Base-by-base conservation (phyloP, 2,329 filamentous ascomycete species). In the Neophaeococcomyces mojaviensis region DNA sequence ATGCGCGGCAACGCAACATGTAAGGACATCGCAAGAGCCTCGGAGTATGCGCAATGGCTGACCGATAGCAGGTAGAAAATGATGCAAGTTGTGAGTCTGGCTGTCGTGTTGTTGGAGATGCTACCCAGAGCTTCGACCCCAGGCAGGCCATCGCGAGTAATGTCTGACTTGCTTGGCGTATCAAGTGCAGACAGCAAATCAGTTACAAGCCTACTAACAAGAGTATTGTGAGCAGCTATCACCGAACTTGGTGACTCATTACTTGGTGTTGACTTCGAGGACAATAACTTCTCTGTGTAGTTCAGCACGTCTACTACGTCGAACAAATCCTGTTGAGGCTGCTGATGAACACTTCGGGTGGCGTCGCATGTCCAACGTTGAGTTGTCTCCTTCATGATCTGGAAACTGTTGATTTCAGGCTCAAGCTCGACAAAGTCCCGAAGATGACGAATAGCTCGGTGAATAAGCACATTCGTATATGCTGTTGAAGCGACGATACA, bases 21-120 rank as follows among this genome's bases (percentile, higher is more conserved):
- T 2, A 42, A 41, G 8, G 48, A 26, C n/a, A 34, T 31, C 10
- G 37, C 35, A 3, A 51, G 10, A 5, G 47, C 49, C 37, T 50
- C 42, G 22, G 52, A 34, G 38, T 54, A 59, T 33, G 48, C 47
- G 39, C 47, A 50, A 45, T 56, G 57, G 19, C 53, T 49, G 28
- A 48, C 46, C 8, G 51, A 45, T 15, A 60, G 46, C 9, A 61
- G 40, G 32, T 55, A 48, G 13, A 61, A 37, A 4, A 55, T 55
- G 18, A 55, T 45, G 19, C 51, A 39, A 26, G 52, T 50, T 5
- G 47, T 46, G 40, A 59, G 52, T 20, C 50, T 39, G 22, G 52
- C 49, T 2, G 16, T 40, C 8, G 47, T 39, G 3, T 51, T 39
- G 7, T 55, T 49, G 8, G 59, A 38, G 32, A 56, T 32, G 32